phyloP scores from a whole-genome alignment of 75 land plant species.

The Pseudotsuga menziesii region DNA sequence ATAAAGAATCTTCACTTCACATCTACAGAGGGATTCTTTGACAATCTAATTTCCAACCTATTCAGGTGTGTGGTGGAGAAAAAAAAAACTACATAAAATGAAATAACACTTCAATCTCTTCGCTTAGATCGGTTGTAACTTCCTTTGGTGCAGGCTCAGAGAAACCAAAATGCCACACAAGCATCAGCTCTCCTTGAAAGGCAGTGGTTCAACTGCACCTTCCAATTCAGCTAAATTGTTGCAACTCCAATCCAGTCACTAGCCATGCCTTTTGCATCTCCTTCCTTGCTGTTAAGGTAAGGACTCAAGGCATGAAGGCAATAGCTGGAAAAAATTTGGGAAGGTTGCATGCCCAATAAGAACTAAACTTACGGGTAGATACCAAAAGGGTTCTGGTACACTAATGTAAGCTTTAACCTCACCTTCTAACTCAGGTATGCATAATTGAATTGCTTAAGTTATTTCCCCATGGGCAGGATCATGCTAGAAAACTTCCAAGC shows the following conservation, averaged over 20 bases:
- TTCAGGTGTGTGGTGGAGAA: neutral
- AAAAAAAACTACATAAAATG: neutral
- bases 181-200: neutral
- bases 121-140: neutral
- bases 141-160: neutral
- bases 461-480: too few relatives aligned
- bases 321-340: neutral
- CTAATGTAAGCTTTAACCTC: too few relatives aligned
- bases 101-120: neutral
- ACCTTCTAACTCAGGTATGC: too few relatives aligned
- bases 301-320: neutral
- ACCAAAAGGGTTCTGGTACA: neutral
- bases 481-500: too few relatives aligned
- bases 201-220: neutral
- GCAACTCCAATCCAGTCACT: neutral
- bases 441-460: too few relatives aligned
- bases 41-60: neutral
- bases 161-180: neutral
- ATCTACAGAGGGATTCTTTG: neutral
- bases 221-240: neutral
- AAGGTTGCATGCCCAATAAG: neutral
- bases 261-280: neutral
- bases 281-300: neutral
- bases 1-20: neutral
- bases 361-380: neutral